A percentile compares a stretch with the other conserved stretches of the same genome.
These are phyloP conservation scores for Lachnellula hyalina DNA, from an alignment of 2,329 filamentous ascomycete genomes.

Conservation along the genomic window DNA sequence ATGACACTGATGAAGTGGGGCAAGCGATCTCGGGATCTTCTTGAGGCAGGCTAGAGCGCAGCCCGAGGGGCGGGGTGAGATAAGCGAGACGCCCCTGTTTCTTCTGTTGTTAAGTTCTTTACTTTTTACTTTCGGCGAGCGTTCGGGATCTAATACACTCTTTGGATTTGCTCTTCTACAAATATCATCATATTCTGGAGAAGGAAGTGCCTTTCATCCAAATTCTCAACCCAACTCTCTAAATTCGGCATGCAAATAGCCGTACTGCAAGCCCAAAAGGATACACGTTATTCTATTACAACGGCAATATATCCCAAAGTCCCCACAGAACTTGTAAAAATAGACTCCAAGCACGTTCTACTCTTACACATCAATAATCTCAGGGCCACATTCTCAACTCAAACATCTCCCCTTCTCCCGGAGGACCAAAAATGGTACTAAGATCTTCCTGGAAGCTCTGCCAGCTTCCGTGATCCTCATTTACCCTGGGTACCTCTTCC, in stretches of 20 bases:
- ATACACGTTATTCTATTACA: background rate
- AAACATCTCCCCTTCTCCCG: slow-evolving; percentile 13
- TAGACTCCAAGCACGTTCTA: background rate
- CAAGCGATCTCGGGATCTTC: background rate
- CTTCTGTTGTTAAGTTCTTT: background rate
- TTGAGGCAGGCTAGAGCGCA: too few relatives aligned
- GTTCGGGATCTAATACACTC: background rate
- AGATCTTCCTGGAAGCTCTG: slow-evolving; percentile 13
- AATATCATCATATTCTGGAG: too few relatives aligned
- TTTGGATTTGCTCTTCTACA: background rate
- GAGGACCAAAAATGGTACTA: slow-evolving; percentile 13
- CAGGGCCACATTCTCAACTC: slow-evolving; percentile 21
- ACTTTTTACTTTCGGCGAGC: background rate
- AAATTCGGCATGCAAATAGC: too few relatives aligned
- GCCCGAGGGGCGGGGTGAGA: background rate
- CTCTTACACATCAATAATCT: background rate
- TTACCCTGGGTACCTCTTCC: background rate
- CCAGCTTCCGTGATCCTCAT: background rate
- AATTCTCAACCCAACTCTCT: too few relatives aligned
- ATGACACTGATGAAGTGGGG: background rate
- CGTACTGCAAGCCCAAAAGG: background rate
- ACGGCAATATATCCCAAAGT: background rate
- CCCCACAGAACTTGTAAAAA: background rate
- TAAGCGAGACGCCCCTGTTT: background rate
- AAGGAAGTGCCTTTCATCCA: too few relatives aligned